Percentiles rank a stretch among this genome's conserved stretches.
These are phyloP conservation scores for Xylaria sp. DNA, from an alignment of 2,329 filamentous ascomycete genomes.

Conservation along the genomic window DNA sequence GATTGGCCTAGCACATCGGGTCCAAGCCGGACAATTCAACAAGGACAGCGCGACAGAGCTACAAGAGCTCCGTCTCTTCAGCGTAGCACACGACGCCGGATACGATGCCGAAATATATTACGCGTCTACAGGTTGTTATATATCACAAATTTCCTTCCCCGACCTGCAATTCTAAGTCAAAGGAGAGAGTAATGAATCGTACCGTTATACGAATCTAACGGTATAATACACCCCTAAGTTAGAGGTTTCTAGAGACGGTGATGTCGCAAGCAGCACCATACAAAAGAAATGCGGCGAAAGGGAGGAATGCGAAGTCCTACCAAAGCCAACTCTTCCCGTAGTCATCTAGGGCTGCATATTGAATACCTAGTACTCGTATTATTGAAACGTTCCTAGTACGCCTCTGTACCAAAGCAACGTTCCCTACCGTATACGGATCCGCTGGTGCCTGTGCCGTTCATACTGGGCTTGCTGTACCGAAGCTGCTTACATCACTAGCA, in stretches of 20 bases:
- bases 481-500: conserved; percentile 48
- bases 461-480: conserved; percentile 48
- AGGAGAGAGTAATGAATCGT: no score
- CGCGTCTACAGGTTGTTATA: no score
- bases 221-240: no score
- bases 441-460: conserved; percentile 32
- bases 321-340: neutral
- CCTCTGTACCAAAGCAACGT: neutral
- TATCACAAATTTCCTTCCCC: no score
- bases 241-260: neutral
- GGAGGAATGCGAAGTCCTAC: neutral
- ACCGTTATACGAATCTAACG: no score
- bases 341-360: neutral
- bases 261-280: neutral
- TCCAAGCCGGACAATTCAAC: no score
- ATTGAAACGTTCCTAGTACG: neutral
- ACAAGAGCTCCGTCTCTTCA: no score
- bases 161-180: no score
- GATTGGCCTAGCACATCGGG: no score
- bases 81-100: no score
- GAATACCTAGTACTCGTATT: neutral
- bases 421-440: neutral
- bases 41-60: no score
- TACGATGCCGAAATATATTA: no score
- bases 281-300: neutral